Conservation (phyloP, 805 yeast species). For the Lachancea mirantina region DNA sequence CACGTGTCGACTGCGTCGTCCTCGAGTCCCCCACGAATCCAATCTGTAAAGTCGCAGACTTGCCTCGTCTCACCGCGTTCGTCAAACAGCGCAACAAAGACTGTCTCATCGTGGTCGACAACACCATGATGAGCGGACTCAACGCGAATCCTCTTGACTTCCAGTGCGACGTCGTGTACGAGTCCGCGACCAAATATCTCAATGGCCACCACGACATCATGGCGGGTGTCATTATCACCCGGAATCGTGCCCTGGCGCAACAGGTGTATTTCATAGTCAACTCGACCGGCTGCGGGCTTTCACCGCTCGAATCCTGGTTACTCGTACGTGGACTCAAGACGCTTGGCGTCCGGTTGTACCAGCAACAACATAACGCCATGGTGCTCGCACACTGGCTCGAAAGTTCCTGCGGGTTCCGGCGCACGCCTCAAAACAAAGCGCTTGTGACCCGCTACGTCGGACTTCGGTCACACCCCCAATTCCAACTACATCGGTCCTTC, state of each 20-base stretch:
- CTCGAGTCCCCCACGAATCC: conserved; percentile 94
- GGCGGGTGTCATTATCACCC: conserved; percentile 87
- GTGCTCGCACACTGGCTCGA: conserved; percentile 70
- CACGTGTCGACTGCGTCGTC: conserved; percentile 49
- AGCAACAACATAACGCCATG: conserved; percentile 77
- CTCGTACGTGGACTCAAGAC: conserved; percentile 85
- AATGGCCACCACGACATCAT: conserved; percentile 94
- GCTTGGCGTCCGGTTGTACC: conserved; percentile 74
- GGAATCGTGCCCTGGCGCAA: conserved; percentile 56
- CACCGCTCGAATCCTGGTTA: conserved; percentile 92
- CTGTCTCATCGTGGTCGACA: conserved; percentile 75
- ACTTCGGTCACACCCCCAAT: conserved; percentile 69
- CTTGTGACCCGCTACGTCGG: conserved; percentile 79
- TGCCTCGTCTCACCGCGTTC: conserved; percentile 54
- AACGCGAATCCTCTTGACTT: conserved; percentile 77
- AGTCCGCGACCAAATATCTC: conserved; percentile 85
- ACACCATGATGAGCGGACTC: conserved; percentile 95
- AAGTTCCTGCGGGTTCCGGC: conserved; percentile 45
- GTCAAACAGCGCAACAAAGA: conserved; percentile 66
- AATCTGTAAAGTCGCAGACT: conserved; percentile 77
- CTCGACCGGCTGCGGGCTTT: conserved; percentile 83
- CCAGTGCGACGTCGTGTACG: conserved; percentile 88
- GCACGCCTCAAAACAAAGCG: conserved; percentile 7
- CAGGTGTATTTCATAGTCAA: conserved; percentile 70
- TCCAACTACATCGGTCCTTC: conserved; percentile 67